A percentile compares a stretch with the other conserved stretches of the same genome.
phyloP scores from a whole-genome alignment of 2,329 filamentous ascomycete genomes.

The Calycina marina region DNA sequence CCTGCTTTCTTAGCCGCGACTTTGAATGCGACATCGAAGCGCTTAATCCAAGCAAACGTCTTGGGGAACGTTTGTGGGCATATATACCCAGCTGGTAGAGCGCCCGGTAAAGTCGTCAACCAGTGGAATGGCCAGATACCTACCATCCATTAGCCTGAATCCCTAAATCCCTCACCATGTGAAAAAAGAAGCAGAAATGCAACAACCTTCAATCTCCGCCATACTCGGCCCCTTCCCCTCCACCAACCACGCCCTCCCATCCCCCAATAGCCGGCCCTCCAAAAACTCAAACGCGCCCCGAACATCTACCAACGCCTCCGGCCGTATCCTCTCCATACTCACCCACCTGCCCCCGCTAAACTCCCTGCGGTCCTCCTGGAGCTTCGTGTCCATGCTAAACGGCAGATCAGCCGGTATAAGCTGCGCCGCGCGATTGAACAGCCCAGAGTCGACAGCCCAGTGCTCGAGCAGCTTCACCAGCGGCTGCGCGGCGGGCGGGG shows the following conservation, averaged over 20 bases:
- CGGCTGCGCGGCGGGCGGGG: conserved; percentile 28
- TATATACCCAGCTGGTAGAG: conserved; percentile 37
- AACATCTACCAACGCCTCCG: conserved; percentile 42
- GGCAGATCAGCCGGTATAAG: conserved; percentile 43
- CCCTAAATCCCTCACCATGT: background rate
- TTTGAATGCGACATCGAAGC: conserved; percentile 39
- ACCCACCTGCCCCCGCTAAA: conserved; percentile 29
- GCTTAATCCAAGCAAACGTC: conserved; percentile 46
- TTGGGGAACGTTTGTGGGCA: conserved; percentile 38
- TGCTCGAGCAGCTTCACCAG: conserved; percentile 40
- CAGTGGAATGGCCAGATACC: conserved; percentile 54
- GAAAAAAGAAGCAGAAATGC: background rate
- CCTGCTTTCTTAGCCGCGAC: conserved; percentile 25
- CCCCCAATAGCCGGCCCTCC: conserved; percentile 46
- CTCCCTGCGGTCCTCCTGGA: conserved; percentile 40
- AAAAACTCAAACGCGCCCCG: conserved; percentile 39
- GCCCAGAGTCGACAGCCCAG: conserved; percentile 38
- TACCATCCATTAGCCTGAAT: conserved; percentile 12
- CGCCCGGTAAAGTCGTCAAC: conserved; percentile 39
- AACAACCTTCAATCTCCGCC: conserved; percentile 49
- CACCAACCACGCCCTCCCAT: conserved; percentile 53
- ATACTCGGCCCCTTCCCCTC: conserved; percentile 36
- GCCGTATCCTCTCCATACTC: conserved; percentile 27
- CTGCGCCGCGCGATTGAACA: conserved; percentile 38
- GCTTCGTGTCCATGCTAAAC: conserved; percentile 39